Evolutionary conservation across 2,329 filamentous ascomycete species (phyloP).

Genomic region (Bertia moriformis): DNA sequence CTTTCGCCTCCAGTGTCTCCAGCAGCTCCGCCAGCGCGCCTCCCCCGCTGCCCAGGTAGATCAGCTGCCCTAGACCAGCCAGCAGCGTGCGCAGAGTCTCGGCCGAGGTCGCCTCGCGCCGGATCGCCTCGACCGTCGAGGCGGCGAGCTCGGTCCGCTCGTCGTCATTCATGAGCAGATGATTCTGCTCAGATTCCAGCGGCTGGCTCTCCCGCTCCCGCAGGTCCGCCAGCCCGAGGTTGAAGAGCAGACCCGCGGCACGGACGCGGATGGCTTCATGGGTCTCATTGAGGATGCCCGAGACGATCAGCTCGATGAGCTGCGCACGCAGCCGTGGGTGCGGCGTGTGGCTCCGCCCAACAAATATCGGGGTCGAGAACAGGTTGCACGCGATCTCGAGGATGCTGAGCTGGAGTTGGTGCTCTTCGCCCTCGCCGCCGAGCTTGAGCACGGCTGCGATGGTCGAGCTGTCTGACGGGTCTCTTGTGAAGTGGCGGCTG

Average conservation of each 20-base stretch:
- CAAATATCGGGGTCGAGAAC: slow-evolving; percentile 38
- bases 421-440: slow-evolving; percentile 15
- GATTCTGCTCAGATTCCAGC: slow-evolving; percentile 38
- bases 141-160: neutral
- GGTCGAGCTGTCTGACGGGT: slow-evolving; percentile 47
- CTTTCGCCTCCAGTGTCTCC: too few relatives aligned
- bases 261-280: slow-evolving; percentile 40
- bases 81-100: slow-evolving; percentile 40
- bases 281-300: slow-evolving; percentile 11
- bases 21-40: too few relatives aligned
- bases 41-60: too few relatives aligned
- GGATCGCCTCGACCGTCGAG: neutral
- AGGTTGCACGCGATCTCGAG: slow-evolving; percentile 46
- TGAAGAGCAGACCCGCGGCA: slow-evolving; percentile 46
- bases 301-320: neutral
- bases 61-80: slow-evolving; percentile 39
- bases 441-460: slow-evolving; percentile 44
- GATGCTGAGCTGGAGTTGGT: slow-evolving; percentile 43
- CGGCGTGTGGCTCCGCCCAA: too few relatives aligned
- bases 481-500: slow-evolving; percentile 71
- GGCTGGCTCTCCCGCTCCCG: too few relatives aligned
- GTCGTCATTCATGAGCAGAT: slow-evolving; percentile 22
- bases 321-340: too few relatives aligned
- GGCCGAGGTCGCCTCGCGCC: slow-evolving; percentile 17
- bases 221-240: too few relatives aligned